Evolutionary conservation across 441 rosid species (phyloP), one percentile per base, ranked within the genome.

Genomic region (Euphorbia celastroides): DNA sequence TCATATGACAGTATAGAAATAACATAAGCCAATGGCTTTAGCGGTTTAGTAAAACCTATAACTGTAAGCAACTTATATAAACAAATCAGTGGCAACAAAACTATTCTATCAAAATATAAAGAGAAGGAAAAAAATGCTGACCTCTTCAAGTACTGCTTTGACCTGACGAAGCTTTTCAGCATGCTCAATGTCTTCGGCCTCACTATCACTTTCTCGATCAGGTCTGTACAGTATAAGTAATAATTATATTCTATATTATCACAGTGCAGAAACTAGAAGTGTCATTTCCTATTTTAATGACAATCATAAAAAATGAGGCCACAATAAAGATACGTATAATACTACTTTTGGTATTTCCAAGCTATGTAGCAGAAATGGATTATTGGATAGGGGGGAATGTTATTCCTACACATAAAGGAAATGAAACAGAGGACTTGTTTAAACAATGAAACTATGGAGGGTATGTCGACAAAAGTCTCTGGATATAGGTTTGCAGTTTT

Each of bases 121-220:
- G 31, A 57, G 11, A 13, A n/a, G n/a, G 25, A n/a, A 61, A n/a
- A 16, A 27, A 57, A 44, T 56, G 62, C 63, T 64, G 74, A 92
- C 99, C 99, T 96, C 99, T 83, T 96, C 99, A 67, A 96, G 97
- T 58, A 96, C 99, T 66, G 98, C 98, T 85, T 96, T 96, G 41
- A 96, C 99, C 80, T 93, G 99, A 64, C 98, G 99, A 84, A 96
- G 93, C 84, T 96, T 96, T 80, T 96, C 99, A 75, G 98, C 98
- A 82, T 96, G 99, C 83, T 92, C 98, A 74, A 89, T 66, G 78
- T 91, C 99, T 75, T 96, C 99, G 63, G 99, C 97, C 81, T 96
- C 99, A 70, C 97, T 93, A 69, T 96, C 99, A 86, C 99, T 96
- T 83, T 88, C 98, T 73, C 92, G 96, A 67, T 82, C 89, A 54